Evolutionary conservation across 306 rosid species (phyloP), one percentile per base, ranked within the genome.

Genomic region (Herpetospermum pedunculosum): DNA sequence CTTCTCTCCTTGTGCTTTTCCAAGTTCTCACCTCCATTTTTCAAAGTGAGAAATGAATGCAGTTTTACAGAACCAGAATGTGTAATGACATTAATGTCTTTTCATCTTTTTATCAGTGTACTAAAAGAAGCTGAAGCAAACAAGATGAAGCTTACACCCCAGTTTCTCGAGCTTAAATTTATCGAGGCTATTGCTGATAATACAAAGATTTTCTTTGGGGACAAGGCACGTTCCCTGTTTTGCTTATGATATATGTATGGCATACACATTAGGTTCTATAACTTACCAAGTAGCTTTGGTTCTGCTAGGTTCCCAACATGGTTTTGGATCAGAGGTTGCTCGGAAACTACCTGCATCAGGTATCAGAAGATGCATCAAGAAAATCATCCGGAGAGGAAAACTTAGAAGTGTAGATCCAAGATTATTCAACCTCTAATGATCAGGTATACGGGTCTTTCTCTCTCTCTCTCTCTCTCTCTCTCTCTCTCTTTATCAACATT

Each of bases 151-250:
- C 95, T 91, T 30, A 91, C 98, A 38, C 96, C 97, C 1, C 87
- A 94, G 53, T 94, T 87, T 83, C 96, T 94, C 4, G 90, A 94
- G 90, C 95, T 94, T 3, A 89, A 70, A 75, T 94, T 88, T 67
- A 91, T 91, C 1, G 89, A 94, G 76, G 87, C 96, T 79, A 88
- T 94, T 32, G 91, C 98, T 70, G 81, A 83, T 72, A 89, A 94
- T 44, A 91, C 97, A 2, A 89, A 91, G 77, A 94, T 94, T 75
- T 94, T 94, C 92, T 94, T 94, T 34, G 98, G 98, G 26, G 96
- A 94, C 38, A 94, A 94, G 98, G 98, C 86, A 75, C 70, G 70
- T 30, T 21, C 74, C 26, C 70, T 71, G 30, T 60, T 47, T 71
- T 26, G 16, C 29, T 80, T 59, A 50, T 38, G 73, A 29, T 57